Evolutionary conservation across 148 eudicot genomes (phyloP).

Genomic region (Heliamphora exappendiculata): DNA sequence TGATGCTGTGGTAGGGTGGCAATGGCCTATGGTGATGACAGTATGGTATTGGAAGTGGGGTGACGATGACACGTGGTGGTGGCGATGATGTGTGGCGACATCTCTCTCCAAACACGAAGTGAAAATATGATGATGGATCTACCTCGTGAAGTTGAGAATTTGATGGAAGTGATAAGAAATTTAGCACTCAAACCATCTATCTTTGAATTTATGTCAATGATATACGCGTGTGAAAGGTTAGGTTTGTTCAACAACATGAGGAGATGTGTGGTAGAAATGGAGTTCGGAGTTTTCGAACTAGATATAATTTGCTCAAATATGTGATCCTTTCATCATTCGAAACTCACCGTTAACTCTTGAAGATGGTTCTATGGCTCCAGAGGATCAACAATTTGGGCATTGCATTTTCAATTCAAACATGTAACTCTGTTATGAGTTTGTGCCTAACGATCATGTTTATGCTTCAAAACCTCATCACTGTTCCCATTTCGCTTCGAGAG

Average conservation of each 20-base stretch:
- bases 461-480: constrained; percentile 36
- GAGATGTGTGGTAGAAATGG: constrained; percentile 47
- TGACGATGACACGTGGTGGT: too few relatives aligned
- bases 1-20: too few relatives aligned
- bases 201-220: constrained; percentile 53
- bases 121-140: too few relatives aligned
- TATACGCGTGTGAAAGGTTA: constrained; percentile 64
- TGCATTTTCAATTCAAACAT: constrained; percentile 54
- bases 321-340: constrained; percentile 78
- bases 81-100: too few relatives aligned
- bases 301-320: constrained; percentile 73
- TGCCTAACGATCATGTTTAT: constrained; percentile 46
- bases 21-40: too few relatives aligned
- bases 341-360: constrained; percentile 34
- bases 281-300: constrained; percentile 37
- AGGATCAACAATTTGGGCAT: constrained; percentile 34
- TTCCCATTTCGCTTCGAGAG: constrained; percentile 43
- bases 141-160: too few relatives aligned
- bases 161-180: constrained; percentile 37
- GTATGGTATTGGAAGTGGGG: too few relatives aligned
- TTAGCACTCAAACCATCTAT: constrained; percentile 46
- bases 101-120: too few relatives aligned
- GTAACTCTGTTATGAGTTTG: constrained; percentile 62
- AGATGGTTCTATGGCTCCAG: constrained; percentile 60
- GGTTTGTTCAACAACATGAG: constrained; percentile 67